phyloP scores from a whole-genome alignment of 2,329 filamentous ascomycete species.

The Apiospora hydei region DNA sequence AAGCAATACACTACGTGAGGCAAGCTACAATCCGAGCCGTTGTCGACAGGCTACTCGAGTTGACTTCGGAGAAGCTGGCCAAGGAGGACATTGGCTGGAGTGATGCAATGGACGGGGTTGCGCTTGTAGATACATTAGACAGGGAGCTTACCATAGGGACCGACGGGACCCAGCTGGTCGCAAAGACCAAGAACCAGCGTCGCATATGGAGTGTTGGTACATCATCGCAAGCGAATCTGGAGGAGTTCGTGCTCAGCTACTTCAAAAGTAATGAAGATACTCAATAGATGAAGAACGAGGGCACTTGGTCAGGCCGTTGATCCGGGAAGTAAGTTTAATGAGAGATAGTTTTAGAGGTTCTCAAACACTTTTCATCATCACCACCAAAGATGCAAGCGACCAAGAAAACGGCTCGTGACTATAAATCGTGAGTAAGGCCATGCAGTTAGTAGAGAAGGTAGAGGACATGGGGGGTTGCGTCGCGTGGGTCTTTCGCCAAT shows the following conservation, averaged over 20 bases:
- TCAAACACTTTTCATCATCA: not conserved
- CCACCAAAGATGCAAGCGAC: not conserved
- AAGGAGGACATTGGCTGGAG: conserved; percentile 35
- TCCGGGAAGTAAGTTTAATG: not conserved
- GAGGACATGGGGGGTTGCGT: not conserved
- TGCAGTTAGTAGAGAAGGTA: not conserved
- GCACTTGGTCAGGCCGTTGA: not conserved
- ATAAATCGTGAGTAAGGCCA: not conserved
- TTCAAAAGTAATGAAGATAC: conserved; percentile 4
- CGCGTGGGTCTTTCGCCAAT: not conserved
- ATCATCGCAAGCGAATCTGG: not conserved
- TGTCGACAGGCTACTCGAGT: conserved; percentile 31
- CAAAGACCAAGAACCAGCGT: not conserved
- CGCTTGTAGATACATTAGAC: conserved; percentile 32
- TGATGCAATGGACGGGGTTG: conserved; percentile 35
- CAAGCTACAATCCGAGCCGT: conserved; percentile 48
- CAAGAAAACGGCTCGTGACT: not conserved
- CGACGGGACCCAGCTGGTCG: conserved; percentile 18
- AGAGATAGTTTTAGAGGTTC: not conserved
- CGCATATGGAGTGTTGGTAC: not conserved
- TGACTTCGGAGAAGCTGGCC: conserved; percentile 29
- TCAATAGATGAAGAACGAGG: not conserved
- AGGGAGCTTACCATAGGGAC: conserved; percentile 32
- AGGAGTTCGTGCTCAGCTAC: conserved; percentile 13
- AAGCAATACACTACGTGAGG: conserved; percentile 55